Percentiles rank a stretch among this genome's conserved stretches.
phyloP scores from a whole-genome alignment of 2,329 filamentous ascomycete genomes.

The Aaosphaeria pasadenensis region DNA sequence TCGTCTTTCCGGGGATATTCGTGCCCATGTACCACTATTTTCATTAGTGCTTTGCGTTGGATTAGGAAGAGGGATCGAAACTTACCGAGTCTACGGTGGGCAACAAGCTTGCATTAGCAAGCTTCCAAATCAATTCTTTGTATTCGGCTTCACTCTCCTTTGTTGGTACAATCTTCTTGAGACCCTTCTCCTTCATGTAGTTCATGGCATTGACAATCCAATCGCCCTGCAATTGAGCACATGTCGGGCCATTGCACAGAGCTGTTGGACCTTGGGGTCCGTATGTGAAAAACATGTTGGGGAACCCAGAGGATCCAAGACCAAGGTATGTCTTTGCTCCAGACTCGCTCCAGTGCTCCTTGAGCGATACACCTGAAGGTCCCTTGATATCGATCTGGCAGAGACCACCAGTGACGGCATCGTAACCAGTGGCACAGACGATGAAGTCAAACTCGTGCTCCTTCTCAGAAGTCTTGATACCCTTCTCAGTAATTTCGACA shows the following conservation, averaged over 20 bases:
- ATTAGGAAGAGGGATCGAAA: not conserved
- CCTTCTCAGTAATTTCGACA: conserved; percentile 44
- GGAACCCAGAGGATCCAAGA: conserved; percentile 37
- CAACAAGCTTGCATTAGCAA: conserved; percentile 49
- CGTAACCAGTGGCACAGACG: conserved; percentile 45
- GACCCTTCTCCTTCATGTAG: conserved; percentile 45
- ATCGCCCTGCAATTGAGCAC: conserved; percentile 54
- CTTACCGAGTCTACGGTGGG: conserved; percentile 43
- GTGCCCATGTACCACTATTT: conserved; percentile 54
- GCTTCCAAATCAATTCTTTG: conserved; percentile 49
- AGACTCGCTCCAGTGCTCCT: conserved; percentile 11
- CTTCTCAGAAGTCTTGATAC: conserved; percentile 47
- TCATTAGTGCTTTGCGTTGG: not conserved
- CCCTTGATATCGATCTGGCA: conserved; percentile 34
- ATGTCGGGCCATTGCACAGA: conserved; percentile 55
- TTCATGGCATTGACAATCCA: conserved; percentile 54
- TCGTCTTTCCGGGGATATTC: conserved; percentile 52
- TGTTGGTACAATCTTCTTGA: conserved; percentile 53
- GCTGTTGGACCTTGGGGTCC: conserved; percentile 57
- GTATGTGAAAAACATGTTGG: conserved; percentile 48
- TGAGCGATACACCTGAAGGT: conserved; percentile 17
- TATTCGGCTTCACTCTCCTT: conserved; percentile 46
- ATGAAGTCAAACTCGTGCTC: conserved; percentile 54
- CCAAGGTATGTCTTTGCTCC: conserved; percentile 37
- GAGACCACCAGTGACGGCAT: conserved; percentile 37